A percentile compares a stretch with the other conserved stretches of the same genome.
phyloP scores from a whole-genome alignment of 148 eudicot genomes.

The Selenicereus undatus region DNA sequence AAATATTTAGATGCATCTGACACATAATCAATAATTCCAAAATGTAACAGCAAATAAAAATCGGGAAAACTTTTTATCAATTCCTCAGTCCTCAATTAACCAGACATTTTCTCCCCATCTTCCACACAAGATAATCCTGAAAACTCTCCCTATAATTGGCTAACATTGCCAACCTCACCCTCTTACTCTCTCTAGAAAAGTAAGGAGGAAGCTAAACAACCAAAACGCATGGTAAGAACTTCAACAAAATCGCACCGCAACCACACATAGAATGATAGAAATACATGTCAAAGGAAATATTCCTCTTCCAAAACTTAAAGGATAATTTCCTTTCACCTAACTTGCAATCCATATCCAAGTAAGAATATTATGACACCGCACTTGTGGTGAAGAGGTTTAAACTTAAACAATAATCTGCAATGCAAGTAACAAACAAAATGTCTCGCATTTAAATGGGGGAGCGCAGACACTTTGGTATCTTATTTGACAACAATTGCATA shows the following conservation, averaged over 20 bases:
- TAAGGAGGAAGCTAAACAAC: neutral
- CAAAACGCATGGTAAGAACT: neutral
- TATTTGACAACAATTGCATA: neutral
- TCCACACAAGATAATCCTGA: no score
- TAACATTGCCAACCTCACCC: neutral
- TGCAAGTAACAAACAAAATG: no score
- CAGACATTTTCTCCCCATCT: neutral
- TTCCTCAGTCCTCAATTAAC: neutral
- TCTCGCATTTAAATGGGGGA: no score
- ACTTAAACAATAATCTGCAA: no score
- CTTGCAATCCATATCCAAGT: no score
- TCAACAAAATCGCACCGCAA: neutral
- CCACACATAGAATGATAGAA: no score
- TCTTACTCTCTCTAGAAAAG: neutral
- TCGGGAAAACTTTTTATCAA: neutral
- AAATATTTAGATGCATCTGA: neutral
- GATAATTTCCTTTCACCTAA: no score
- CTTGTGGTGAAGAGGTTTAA: no score
- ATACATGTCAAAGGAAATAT: no score
- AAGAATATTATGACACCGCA: no score
- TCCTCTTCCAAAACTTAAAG: no score
- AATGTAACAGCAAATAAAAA: neutral
- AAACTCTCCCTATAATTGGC: no score
- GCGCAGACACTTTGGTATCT: neutral
- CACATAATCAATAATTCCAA: neutral